phyloP scores from a whole-genome alignment of 1,284 basidiomycete species.

The Neolentinus lepideus region DNA sequence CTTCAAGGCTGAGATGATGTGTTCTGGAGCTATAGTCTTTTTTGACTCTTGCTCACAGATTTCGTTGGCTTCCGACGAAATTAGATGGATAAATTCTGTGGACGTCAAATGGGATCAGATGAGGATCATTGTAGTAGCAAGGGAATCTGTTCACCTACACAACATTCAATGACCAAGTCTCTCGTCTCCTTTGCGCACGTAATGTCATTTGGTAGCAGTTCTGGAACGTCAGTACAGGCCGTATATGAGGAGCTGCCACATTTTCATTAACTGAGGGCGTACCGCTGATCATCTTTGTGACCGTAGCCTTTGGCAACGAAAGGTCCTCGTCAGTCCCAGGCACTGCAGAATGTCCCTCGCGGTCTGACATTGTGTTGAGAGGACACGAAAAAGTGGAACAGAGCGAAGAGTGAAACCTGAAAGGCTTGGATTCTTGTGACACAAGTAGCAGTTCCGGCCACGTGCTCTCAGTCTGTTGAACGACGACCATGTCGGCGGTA shows the following conservation, averaged over 20 bases:
- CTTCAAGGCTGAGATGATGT: conserved; percentile 90
- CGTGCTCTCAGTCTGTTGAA: conserved; percentile 10
- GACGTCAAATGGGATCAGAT: background rate
- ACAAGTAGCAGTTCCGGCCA: background rate
- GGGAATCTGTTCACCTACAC: conserved; percentile 71
- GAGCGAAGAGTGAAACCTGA: background rate
- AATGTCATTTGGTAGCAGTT: conserved; percentile 87
- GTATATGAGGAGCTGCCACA: background rate
- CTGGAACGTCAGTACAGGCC: conserved; percentile 34
- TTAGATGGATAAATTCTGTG: conserved; percentile 96
- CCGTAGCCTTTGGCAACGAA: conserved; percentile 93
- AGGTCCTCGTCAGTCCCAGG: conserved; percentile 82
- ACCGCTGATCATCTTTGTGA: conserved; percentile 96
- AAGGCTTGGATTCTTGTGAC: background rate
- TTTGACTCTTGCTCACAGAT: conserved; percentile 98
- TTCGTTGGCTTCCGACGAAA: conserved; percentile 97
- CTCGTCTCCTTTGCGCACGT: conserved; percentile 92
- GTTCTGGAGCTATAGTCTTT: conserved; percentile 98
- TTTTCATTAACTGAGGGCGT: conserved; percentile 15
- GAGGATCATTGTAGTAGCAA: background rate
- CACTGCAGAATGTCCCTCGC: conserved; percentile 64
- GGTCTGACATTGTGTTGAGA: conserved; percentile 67
- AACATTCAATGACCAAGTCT: conserved; percentile 95
- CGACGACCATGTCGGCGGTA: conserved; percentile 52
- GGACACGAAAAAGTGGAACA: conserved; percentile 2